Base-by-base conservation (phyloP, 257 asterid species). In the Mitragyna speciosa region DNA sequence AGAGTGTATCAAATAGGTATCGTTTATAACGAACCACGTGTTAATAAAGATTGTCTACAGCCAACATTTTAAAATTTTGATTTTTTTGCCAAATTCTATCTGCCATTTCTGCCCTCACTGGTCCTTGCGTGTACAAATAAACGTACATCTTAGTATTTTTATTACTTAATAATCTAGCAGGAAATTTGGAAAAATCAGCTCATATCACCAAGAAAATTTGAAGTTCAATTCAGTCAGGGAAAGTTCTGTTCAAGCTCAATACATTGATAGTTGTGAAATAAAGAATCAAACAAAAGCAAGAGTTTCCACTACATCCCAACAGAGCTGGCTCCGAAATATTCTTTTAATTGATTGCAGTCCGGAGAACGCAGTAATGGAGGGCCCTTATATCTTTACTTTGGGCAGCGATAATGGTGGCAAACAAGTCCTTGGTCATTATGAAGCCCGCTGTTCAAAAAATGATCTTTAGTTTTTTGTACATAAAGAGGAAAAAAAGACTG, bases 381-480 rank as follows among this genome's bases (percentile, higher is more conserved):
- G 93, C 69, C 92, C 90, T 72, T n/a, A 36, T 47, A 54, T 83
- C 43, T 33, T 68, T 69, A 28, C 80, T 76, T 87, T 86, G 82
- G 81, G 80, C 88, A 87, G 86, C 79, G 76, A 72, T 85, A 82
- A 80, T 83, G 91, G 89, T 82, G 76, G 64, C 75, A 83, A 79
- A 84, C 82, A 75, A 70, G 72, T 70, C 83, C 86, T 76, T 43
- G 47, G 89, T 87, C 89, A 92, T 92, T 24, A 91, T 91, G 85
- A 86, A 83, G 73, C 92, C 68, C 90, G 97, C 97, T 94, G 94
- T 83, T 87, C 92, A 83, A 85, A 85, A 81, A 82, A 81, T 76
- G 58, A 28, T 74, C 80, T 87, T 83, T 78, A 69, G 52, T 81
- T 79, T 78, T 87, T 87, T 78, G 68, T 78, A 75, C 68, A 36